Evolutionary conservation across 148 eudicot genomes (phyloP), one percentile per base, ranked within the genome.

Genomic region (Camellia japonica): DNA sequence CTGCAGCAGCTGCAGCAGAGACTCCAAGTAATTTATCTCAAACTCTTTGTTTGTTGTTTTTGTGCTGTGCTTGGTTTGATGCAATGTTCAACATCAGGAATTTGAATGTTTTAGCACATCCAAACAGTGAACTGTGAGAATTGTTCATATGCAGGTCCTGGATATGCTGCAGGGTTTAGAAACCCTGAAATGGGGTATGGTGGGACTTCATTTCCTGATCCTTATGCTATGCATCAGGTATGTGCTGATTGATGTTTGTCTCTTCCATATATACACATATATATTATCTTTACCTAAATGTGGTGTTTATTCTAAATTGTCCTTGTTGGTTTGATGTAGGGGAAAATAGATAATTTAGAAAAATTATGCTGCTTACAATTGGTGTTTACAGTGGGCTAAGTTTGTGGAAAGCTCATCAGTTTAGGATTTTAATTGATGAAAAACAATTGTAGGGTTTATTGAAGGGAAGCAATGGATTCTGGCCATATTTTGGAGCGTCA

Each of bases 161-260:
- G 81, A 78, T 88, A 84, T 80, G 79, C 82, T 80, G 85, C 85
- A 81, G 79, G 80, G 68, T 85, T 88, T 76, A 83, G 73, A 76
- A 79, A 72, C 80, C 82, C 85, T 77, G 79, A 81, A 46, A 65
- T 79, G 78, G 84, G 74, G 14, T 87, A 76, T 80, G 88, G 86
- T 64, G 91, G 86, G 77, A 81, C 74, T 62, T 66, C 83, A 1
- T 85, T 85, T 81, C 46, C 91, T 69, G 86, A 78, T 68, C 87
- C 82, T 20, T 87, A 87, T 76, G 80, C 87, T 2, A 75, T 85
- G 87, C 90, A 89, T 81, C 93, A 88, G 93, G 97, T 93, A 80
- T 49, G 70, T 71, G 71, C n/a, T 58, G 54, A 62, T 30, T 49
- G 14, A 30, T 30, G 38, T 30, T 30, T 30, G 38, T 30, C 38